phyloP scores from a whole-genome alignment of 495 filamentous ascomycete species.

The Aspergillus cristatus region DNA sequence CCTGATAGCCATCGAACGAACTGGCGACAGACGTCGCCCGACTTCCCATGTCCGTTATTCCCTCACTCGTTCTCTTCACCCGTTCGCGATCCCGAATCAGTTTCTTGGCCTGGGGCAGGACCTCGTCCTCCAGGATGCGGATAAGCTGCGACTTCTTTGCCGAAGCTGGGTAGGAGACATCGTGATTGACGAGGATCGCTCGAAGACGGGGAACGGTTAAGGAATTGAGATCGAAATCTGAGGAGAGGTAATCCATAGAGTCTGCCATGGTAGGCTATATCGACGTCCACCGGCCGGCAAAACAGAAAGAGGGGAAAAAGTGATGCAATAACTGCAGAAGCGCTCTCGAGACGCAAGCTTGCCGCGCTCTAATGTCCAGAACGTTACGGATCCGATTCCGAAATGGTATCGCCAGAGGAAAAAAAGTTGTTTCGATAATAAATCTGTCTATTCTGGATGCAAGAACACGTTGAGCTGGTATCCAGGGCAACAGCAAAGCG shows the following conservation, averaged over 20 bases:
- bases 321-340: too few relatives aligned
- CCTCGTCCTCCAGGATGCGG: conserved; percentile 68
- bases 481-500: conserved; percentile 32
- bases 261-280: conserved; percentile 47
- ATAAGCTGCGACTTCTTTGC: conserved; percentile 85
- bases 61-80: conserved; percentile 70
- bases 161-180: conserved; percentile 71
- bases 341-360: too few relatives aligned
- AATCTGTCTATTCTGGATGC: neutral
- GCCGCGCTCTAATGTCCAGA: neutral
- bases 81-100: conserved; percentile 63
- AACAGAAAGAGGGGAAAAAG: conserved; percentile 1
- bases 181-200: conserved; percentile 79
- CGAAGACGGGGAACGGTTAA: conserved; percentile 81
- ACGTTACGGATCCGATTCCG: too few relatives aligned
- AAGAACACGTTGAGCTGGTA: conserved; percentile 13
- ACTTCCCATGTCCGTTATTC: conserved; percentile 72
- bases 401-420: too few relatives aligned
- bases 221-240: conserved; percentile 72
- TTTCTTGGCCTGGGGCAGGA: conserved; percentile 67
- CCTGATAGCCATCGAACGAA: conserved; percentile 30
- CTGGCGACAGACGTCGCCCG: conserved; percentile 40
- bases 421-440: conserved; percentile 4
- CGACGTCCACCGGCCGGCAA: conserved; percentile 1
- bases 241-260: conserved; percentile 68